Conservation (phyloP, 108 stramenopile genomes). For the Seminavis robusta region DNA sequence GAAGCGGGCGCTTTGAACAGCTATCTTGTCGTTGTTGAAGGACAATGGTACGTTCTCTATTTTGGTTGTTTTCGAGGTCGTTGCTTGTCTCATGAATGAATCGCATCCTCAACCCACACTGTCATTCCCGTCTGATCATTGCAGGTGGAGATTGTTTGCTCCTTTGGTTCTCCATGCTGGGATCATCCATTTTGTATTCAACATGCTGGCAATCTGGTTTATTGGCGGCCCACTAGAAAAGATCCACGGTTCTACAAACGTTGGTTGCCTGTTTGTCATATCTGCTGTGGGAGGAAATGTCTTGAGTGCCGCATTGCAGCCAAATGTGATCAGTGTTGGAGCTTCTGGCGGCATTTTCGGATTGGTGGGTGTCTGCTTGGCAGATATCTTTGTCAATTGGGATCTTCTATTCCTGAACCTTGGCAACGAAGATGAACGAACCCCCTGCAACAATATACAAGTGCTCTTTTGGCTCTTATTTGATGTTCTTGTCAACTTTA, state of each 20-base stretch:
- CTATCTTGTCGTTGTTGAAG: constrained; percentile 64
- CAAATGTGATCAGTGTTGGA: constrained; percentile 79
- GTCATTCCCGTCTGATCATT: no score
- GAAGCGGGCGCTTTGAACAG: constrained; percentile 80
- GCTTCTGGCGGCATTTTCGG: constrained; percentile 96
- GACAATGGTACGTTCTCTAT: constrained; percentile 83
- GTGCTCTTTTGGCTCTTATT: constrained; percentile 64
- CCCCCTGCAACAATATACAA: no score
- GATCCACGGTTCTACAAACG: constrained; percentile 64
- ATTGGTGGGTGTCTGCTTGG: constrained; percentile 82
- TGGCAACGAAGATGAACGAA: no score
- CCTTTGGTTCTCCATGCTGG: constrained; percentile 93
- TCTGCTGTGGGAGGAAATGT: constrained; percentile 80
- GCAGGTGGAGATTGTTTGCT: no score
- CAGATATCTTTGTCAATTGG: constrained; percentile 91
- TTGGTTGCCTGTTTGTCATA: constrained; percentile 60
- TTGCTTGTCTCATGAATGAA: no score
- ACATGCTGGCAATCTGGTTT: constrained; percentile 70
- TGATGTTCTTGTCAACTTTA: constrained; percentile 67
- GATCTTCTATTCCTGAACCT: no score
- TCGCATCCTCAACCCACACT: no score
- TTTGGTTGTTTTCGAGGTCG: no score
- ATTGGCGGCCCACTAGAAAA: constrained; percentile 79
- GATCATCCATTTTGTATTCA: constrained; percentile 81
- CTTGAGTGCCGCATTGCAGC: constrained; percentile 76